Percentiles rank a stretch among this genome's conserved stretches.
Conservation (phyloP, 108 stramenopile species). For the Ochromonas danica region DNA sequence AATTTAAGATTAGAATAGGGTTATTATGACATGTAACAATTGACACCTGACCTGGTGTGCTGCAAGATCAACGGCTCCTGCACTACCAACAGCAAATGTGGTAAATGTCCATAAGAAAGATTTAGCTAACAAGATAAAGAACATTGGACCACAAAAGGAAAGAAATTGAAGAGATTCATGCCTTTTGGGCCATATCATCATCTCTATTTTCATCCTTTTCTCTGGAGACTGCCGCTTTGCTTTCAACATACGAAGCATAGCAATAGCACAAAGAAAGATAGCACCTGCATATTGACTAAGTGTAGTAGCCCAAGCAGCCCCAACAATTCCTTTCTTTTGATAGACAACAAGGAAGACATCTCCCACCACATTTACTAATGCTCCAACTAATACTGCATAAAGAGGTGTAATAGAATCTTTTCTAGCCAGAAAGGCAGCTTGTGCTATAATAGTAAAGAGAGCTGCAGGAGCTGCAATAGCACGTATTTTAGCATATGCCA, state of each 20-base stretch:
- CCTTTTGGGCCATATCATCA: no score
- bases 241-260: slow-evolving; percentile 66
- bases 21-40: background rate
- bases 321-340: slow-evolving; percentile 40
- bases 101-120: slow-evolving; percentile 71
- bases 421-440: slow-evolving; percentile 69
- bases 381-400: slow-evolving; percentile 43
- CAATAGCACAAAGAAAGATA: slow-evolving; percentile 58
- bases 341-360: slow-evolving; percentile 40
- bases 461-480: slow-evolving; percentile 62
- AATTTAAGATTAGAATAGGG: background rate
- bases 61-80: slow-evolving; percentile 68
- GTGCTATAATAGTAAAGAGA: slow-evolving; percentile 69
- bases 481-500: slow-evolving; percentile 69
- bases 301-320: slow-evolving; percentile 45
- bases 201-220: slow-evolving; percentile 66
- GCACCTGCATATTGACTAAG: slow-evolving; percentile 46
- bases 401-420: slow-evolving; percentile 75
- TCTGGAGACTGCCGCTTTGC: slow-evolving; percentile 68
- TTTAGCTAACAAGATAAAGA: slow-evolving; percentile 72
- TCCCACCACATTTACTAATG: slow-evolving; percentile 45
- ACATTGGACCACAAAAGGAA: slow-evolving; percentile 73
- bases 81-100: slow-evolving; percentile 54
- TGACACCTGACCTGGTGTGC: slow-evolving; percentile 66
- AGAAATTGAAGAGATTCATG: slow-evolving; percentile 59